Conservation (phyloP, 75 land plant genomes). For the Cryptomeria japonica region DNA sequence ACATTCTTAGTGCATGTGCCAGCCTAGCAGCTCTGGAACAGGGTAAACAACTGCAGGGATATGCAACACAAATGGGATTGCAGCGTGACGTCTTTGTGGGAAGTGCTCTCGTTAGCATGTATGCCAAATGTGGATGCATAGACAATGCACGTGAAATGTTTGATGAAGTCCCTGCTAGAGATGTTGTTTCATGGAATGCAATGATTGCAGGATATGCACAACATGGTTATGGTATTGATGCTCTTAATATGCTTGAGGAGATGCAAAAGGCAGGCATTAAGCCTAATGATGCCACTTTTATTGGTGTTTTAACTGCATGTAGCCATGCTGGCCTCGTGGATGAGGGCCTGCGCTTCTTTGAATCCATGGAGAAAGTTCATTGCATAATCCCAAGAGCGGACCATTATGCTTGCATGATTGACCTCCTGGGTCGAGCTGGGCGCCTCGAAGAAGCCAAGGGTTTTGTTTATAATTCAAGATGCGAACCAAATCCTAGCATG, state of each 20-base stretch:
- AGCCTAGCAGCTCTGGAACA: neutral
- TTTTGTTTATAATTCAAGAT: neutral
- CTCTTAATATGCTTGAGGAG: constrained; percentile 22
- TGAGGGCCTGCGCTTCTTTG: neutral
- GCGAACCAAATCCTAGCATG: neutral
- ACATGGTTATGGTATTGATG: constrained; percentile 15
- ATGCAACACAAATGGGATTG: constrained; percentile 23
- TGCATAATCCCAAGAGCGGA: constrained; percentile 2
- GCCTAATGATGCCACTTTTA: constrained; percentile 29
- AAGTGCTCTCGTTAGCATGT: constrained; percentile 39
- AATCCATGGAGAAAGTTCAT: constrained; percentile 6
- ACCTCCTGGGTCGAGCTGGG: neutral
- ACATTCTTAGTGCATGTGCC: constrained; percentile 10
- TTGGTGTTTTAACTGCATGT: neutral
- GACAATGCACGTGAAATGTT: constrained; percentile 22
- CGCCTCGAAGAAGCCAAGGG: neutral
- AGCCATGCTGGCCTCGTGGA: constrained; percentile 9
- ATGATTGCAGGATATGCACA: constrained; percentile 26
- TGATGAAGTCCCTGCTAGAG: constrained; percentile 8
- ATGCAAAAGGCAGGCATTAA: constrained; percentile 19
- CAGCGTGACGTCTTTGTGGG: constrained; percentile 18
- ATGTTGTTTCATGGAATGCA: constrained; percentile 38
- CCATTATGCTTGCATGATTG: constrained; percentile 9
- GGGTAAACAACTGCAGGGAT: constrained; percentile 36
- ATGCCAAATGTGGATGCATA: constrained; percentile 25